Base-by-base conservation (phyloP, 2,329 filamentous ascomycete species). In the Neobulgaria alba region DNA sequence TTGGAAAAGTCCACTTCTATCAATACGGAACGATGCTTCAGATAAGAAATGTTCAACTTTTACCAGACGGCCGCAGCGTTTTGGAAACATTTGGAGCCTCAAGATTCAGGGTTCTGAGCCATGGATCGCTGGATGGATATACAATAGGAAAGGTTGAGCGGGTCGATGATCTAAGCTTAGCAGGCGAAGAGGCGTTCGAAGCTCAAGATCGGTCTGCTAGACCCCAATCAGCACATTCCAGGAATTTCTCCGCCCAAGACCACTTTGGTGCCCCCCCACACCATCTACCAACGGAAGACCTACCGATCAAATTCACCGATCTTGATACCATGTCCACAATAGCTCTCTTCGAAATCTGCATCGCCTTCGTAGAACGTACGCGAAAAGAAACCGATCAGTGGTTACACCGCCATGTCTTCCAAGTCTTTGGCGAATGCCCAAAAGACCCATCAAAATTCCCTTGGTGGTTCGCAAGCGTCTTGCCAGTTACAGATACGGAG, bases 391-490 rank as follows among this genome's bases (percentile, higher is more conserved):
- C 80, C 43, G 82, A 80, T 0, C 73, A 75, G 0, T 94, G 86
- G 87, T 67, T 93, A 19, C 76, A 84, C 41, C 72, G 79, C 30
- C 75, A 81, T 7, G 79, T 89, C 23, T 66, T 89, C 20, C 66
- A 76, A 21, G 78, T 84, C 4, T 92, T 90, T 50, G 88, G 88
- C 10, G 76, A 83, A 43, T 82, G 81, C 15, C 88, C 87, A 0
- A 38, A 48, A 12, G 85, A 94, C 54, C 79, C 86, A 1, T 79
- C 79, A 3, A 61, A 77, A 1, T 92, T 95, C 51, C 85, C 88
- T 0, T 95, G 88, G 72, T 95, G 89, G 89, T 82, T 95, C 51
- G 88, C 84, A 8, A 85, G 78, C 55, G 79, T 92, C 15, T 63
- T 94, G 10, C 87, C 87, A 0, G 78, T 92, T 29, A 72, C 75